phyloP scores from a whole-genome alignment of 1,284 basidiomycete species.

The Pseudozyma hubeiensis region DNA sequence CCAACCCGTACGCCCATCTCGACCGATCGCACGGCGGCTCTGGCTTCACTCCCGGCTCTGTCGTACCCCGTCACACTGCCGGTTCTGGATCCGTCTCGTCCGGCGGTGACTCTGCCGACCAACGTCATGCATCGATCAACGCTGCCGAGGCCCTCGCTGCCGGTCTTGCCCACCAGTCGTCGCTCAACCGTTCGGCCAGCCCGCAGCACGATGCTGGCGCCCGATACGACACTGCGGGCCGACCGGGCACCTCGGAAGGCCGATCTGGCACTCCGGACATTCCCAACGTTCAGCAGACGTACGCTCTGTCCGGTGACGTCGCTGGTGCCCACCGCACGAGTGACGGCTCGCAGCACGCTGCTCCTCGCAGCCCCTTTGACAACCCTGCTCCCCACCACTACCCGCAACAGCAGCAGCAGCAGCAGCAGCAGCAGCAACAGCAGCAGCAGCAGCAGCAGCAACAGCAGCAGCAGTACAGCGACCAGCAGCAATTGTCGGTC shows the following conservation, averaged over 20 bases:
- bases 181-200: constrained; percentile 26
- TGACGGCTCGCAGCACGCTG: too few species aligned
- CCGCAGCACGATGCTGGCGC: constrained; percentile 1
- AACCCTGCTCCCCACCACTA: too few species aligned
- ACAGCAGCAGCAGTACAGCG: constrained; percentile 3
- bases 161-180: constrained; percentile 36
- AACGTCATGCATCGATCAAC: constrained; percentile 22
- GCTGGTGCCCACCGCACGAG: too few species aligned
- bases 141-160: constrained; percentile 40
- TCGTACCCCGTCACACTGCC: constrained; percentile 22
- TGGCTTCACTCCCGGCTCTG: constrained; percentile 10
- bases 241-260: constrained; percentile 49
- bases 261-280: constrained; percentile 58
- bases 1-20: constrained; percentile 63
- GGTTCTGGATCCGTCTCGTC: constrained; percentile 32
- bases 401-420: too few species aligned
- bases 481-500: constrained; percentile 31
- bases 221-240: constrained; percentile 39
- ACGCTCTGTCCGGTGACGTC: constrained; percentile 18
- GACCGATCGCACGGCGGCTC: constrained; percentile 41
- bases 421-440: constrained; percentile 2
- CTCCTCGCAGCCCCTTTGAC: too few species aligned
- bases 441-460: not conserved
- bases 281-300: constrained; percentile 61
- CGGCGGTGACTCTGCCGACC: constrained; percentile 14